A percentile compares a stretch with the other conserved stretches of the same genome.
phyloP scores from a whole-genome alignment of 768 basidiomycete species.

The Obba rivulosa region DNA sequence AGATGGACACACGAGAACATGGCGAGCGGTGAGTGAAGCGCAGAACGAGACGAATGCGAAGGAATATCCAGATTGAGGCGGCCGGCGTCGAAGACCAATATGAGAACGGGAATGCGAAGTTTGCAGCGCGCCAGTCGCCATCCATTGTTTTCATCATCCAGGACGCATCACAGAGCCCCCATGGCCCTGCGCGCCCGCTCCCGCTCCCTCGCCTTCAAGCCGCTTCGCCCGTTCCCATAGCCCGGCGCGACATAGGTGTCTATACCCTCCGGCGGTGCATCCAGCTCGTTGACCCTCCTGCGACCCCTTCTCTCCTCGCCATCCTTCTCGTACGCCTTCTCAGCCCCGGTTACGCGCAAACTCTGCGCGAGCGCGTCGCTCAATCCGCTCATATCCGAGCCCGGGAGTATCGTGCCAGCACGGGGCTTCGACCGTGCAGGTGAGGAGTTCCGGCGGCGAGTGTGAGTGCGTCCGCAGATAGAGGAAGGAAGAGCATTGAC shows the following conservation, averaged over 20 bases:
- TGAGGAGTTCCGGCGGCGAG: constrained; percentile 55
- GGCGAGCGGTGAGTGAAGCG: background rate
- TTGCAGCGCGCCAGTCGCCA: background rate
- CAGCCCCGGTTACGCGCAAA: constrained; percentile 1
- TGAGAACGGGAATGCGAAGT: background rate
- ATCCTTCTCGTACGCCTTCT: constrained; percentile 11
- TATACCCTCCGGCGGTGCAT: constrained; percentile 28
- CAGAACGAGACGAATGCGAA: constrained; percentile 4
- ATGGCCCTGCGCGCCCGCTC: constrained; percentile 9
- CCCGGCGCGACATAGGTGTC: constrained; percentile 46
- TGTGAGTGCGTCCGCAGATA: constrained; percentile 25
- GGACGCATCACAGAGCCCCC: background rate
- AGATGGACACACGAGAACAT: background rate
- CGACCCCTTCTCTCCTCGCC: constrained; percentile 40
- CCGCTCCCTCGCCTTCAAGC: constrained; percentile 42
- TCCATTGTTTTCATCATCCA: constrained; percentile 5
- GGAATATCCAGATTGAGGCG: constrained; percentile 5
- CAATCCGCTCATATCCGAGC: constrained; percentile 21
- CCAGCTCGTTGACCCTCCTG: constrained; percentile 48
- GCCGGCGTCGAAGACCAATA: constrained; percentile 8
- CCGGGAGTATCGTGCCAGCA: constrained; percentile 36
- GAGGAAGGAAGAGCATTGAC: constrained; percentile 11
- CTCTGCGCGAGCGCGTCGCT: constrained; percentile 1
- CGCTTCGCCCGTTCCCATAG: constrained; percentile 60
- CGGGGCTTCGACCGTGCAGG: constrained; percentile 27